Evolutionary conservation across 2,329 filamentous ascomycete species (phyloP), one percentile per base, ranked within the genome.

Genomic region (Colletotrichum graminicola): DNA sequence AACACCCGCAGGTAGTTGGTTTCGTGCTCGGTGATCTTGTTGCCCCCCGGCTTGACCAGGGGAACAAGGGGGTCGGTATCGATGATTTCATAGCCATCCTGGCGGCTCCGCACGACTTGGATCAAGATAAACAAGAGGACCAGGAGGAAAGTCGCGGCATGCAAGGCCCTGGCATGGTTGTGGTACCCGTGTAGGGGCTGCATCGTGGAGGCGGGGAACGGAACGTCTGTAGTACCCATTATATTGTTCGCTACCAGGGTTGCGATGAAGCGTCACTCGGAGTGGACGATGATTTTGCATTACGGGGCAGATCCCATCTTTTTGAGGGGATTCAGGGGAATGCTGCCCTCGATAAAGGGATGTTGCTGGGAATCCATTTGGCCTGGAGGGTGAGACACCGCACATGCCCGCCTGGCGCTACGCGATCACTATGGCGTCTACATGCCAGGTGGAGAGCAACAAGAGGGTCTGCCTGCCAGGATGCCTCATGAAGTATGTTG

Each of bases 241-340:
- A 8, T 59, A 39, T 41, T 45, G 43, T 54, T 60, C 62, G 57
- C 41, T 61, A 43, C 41, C 29, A 41, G 49, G 39, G 16, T 56
- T 51, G 29, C 32, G 62, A 56, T 39, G 49, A 56, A 55, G 59
- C 65, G 47, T 43, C 65, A 47, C 52, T 63, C 41, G 65, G 43
- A 14, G 52, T 41, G 47, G 16, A 60, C 23, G 57, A 39, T n/a
- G 29, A 4, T 39, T 39, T n/a, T 23, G 57, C 41, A 43, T 57
- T 23, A 34, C 36, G 21, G 47, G 47, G 61, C 41, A 29, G 18
- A 41, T 34, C 8, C 47, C 49, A 23, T 63, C 61, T 45, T 71
- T 71, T 71, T 71, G 65, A 71, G 68, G 39, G 68, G 12, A 71
- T 68, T n/a, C 6, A 5, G 36, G 47, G 65, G 65, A 68, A 71